Percentiles rank a stretch among this genome's conserved stretches.
phyloP scores from a whole-genome alignment of 192 early-diverging fungal species.

The Backusella macrospora region DNA sequence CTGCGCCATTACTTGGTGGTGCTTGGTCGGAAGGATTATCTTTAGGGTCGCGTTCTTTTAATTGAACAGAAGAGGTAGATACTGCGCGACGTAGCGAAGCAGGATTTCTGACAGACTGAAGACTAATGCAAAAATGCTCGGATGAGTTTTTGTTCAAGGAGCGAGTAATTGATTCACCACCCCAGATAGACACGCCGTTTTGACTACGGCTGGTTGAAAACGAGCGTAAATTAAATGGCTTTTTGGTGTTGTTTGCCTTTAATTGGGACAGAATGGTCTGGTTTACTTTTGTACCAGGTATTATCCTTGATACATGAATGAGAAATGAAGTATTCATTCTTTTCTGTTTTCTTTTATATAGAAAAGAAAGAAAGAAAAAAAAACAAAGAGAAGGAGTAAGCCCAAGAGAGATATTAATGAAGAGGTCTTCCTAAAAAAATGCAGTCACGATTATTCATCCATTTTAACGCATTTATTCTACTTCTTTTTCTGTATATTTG shows the following conservation, averaged over 20 bases:
- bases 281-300: constrained; percentile 34
- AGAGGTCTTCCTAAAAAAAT: neutral
- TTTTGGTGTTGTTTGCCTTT: neutral
- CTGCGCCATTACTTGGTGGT: constrained; percentile 12
- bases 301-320: constrained; percentile 43
- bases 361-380: neutral
- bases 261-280: constrained; percentile 29
- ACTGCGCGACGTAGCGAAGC: constrained; percentile 21
- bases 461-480: neutral
- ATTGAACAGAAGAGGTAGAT: neutral
- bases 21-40: constrained; percentile 32
- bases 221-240: constrained; percentile 2
- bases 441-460: neutral
- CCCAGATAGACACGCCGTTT: constrained; percentile 32
- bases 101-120: constrained; percentile 30
- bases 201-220: constrained; percentile 15
- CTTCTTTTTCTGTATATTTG: no score
- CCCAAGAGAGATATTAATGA: neutral
- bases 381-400: neutral
- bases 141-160: constrained; percentile 31
- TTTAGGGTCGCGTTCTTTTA: constrained; percentile 33
- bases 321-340: constrained; percentile 34
- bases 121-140: constrained; percentile 25
- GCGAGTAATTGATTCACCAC: constrained; percentile 30
- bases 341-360: neutral